A percentile compares a stretch with the other conserved stretches of the same genome.
Evolutionary conservation across 2,329 filamentous ascomycete species (phyloP).

Genomic region (Akanthomyces muscarius): DNA sequence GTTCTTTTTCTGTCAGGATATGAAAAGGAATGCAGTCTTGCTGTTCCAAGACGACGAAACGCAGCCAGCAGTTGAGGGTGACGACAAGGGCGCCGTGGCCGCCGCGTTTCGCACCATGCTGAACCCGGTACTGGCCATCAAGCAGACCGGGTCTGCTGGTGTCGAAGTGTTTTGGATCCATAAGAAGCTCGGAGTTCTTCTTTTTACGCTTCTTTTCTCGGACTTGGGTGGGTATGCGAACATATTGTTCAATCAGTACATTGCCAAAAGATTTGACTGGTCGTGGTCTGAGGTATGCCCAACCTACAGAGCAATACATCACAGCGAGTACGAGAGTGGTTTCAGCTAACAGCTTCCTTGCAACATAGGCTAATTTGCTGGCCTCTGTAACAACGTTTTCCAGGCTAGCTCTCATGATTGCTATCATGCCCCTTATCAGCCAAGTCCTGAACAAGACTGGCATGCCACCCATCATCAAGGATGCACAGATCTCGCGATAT

Average conservation of each 20-base stretch:
- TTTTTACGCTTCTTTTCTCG: neutral
- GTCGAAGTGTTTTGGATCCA: neutral
- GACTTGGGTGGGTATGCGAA: neutral
- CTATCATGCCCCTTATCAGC: slow-evolving; percentile 1
- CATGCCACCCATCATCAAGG: neutral
- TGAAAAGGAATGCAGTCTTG: neutral
- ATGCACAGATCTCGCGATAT: neutral
- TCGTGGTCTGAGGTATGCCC: slow-evolving; percentile 7
- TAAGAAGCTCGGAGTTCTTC: neutral
- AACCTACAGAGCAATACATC: neutral
- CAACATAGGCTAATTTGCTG: neutral
- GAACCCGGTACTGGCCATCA: neutral
- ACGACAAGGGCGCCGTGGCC: neutral
- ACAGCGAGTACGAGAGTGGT: neutral
- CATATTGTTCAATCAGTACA: slow-evolving; percentile 9
- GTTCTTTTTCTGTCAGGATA: neutral
- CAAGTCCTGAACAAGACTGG: neutral
- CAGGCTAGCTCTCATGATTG: neutral
- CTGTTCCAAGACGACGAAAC: neutral
- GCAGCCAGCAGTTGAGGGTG: too few relatives aligned
- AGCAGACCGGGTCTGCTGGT: neutral
- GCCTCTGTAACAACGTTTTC: neutral
- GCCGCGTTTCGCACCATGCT: neutral
- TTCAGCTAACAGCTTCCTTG: neutral
- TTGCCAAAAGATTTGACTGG: slow-evolving; percentile 7